Conservation (phyloP, 148 eudicot genomes). For the Fagopyrum tataricum region DNA sequence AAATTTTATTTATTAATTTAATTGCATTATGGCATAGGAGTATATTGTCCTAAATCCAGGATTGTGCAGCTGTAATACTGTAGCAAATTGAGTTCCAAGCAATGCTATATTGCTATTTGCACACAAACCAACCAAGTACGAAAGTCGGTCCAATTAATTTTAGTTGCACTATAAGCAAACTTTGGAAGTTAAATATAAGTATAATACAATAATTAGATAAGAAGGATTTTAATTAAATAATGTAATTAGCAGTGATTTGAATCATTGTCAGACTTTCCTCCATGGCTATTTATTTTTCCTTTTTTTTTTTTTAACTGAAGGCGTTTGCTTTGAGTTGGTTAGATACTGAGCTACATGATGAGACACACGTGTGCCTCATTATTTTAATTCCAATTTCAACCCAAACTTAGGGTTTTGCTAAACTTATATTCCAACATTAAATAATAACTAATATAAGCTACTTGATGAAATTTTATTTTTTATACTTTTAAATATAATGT, state of each 20-base stretch:
- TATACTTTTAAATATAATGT: no score
- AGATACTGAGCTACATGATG: slow-evolving; percentile 28
- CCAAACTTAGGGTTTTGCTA: not conserved
- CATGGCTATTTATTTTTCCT: not conserved
- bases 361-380: slow-evolving; percentile 29
- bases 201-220: not conserved
- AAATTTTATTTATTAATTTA: not conserved
- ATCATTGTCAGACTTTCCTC: slow-evolving; percentile 11
- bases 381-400: slow-evolving; percentile 12
- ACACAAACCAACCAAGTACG: not conserved
- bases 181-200: not conserved
- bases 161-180: slow-evolving; percentile 1
- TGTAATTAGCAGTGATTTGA: not conserved
- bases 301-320: not conserved
- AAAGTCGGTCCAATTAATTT: slow-evolving; percentile 5
- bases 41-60: slow-evolving; percentile 4
- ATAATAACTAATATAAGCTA: not conserved
- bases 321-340: slow-evolving; percentile 12
- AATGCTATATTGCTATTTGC: not conserved
- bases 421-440: not conserved
- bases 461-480: no score
- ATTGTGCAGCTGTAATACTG: slow-evolving; percentile 3
- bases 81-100: slow-evolving; percentile 1
- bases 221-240: not conserved
- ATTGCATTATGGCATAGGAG: not conserved